phyloP scores from a whole-genome alignment of 2,329 filamentous ascomycete genomes.

The Exutisphaerella laricina region DNA sequence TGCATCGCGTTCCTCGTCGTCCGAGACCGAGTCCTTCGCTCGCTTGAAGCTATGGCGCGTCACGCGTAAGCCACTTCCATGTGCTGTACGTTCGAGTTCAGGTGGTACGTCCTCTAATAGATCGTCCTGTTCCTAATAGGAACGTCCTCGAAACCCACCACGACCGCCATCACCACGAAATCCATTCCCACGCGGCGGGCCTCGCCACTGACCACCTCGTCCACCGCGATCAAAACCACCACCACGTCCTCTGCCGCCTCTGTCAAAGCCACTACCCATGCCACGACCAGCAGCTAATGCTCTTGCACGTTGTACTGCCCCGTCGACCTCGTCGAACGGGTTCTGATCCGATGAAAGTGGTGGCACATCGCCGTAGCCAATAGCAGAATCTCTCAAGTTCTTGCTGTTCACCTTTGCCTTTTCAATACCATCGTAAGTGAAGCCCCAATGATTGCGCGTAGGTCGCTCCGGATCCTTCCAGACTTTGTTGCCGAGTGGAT shows the following conservation, averaged over 20 bases:
- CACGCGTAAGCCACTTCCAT: too few species aligned
- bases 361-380: constrained; percentile 21
- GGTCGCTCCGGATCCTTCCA: constrained; percentile 28
- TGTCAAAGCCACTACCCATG: constrained; percentile 7
- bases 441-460: constrained; percentile 32
- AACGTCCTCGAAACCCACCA: constrained; percentile 1
- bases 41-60: too few species aligned
- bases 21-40: too few species aligned
- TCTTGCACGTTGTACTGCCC: constrained; percentile 21
- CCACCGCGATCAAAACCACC: constrained; percentile 4
- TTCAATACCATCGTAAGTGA: constrained; percentile 22
- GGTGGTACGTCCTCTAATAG: too few species aligned
- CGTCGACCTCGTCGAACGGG: constrained; percentile 13
- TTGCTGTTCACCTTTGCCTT: constrained; percentile 20
- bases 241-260: constrained; percentile 8
- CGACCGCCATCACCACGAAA: constrained; percentile 9
- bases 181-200: constrained; percentile 9
- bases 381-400: constrained; percentile 13
- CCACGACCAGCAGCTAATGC: constrained; percentile 15
- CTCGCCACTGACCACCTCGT: constrained; percentile 7
- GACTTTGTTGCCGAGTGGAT: constrained; percentile 30
- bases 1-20: too few species aligned
- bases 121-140: constrained; percentile 4
- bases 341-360: constrained; percentile 4
- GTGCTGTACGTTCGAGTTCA: too few species aligned